Conservation (phyloP, 2,329 filamentous ascomycete genomes). For the Dryadomyces quercivorus region DNA sequence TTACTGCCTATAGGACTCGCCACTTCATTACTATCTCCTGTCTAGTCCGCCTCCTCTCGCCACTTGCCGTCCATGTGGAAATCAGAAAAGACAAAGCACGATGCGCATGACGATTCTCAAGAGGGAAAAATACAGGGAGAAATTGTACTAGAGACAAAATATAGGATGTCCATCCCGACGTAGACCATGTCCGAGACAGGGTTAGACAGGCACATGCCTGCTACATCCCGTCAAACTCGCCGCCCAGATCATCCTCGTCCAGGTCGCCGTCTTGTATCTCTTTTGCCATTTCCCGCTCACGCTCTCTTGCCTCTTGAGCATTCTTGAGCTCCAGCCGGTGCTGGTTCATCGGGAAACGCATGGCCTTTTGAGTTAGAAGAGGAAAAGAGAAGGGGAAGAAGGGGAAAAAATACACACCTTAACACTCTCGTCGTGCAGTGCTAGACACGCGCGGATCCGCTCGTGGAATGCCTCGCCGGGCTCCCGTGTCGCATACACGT, state of each 20-base stretch:
- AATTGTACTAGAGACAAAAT: slow-evolving; percentile 1
- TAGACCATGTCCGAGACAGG: not conserved
- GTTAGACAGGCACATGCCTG: too few species aligned
- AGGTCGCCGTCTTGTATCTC: slow-evolving; percentile 97
- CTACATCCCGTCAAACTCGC: slow-evolving; percentile 94
- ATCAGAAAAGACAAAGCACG: not conserved
- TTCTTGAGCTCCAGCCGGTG: slow-evolving; percentile 95
- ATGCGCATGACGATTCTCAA: not conserved
- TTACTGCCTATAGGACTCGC: too few species aligned
- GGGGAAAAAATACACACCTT: slow-evolving; percentile 49
- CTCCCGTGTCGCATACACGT: slow-evolving; percentile 92
- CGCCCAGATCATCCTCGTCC: slow-evolving; percentile 90
- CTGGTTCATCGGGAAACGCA: slow-evolving; percentile 99
- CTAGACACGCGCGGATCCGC: slow-evolving; percentile 81
- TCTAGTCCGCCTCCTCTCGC: too few species aligned
- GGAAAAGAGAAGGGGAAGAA: not conserved
- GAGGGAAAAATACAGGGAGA: not conserved
- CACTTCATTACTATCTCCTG: too few species aligned
- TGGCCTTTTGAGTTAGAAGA: slow-evolving; percentile 49
- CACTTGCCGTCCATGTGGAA: too few species aligned
- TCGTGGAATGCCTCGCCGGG: slow-evolving; percentile 97
- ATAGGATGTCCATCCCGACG: not conserved
- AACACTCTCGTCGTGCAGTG: slow-evolving; percentile 92
- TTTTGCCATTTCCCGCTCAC: slow-evolving; percentile 94
- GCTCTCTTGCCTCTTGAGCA: slow-evolving; percentile 92